Conservation (phyloP, 257 asterid genomes). For the Solanum appendiculatum region DNA sequence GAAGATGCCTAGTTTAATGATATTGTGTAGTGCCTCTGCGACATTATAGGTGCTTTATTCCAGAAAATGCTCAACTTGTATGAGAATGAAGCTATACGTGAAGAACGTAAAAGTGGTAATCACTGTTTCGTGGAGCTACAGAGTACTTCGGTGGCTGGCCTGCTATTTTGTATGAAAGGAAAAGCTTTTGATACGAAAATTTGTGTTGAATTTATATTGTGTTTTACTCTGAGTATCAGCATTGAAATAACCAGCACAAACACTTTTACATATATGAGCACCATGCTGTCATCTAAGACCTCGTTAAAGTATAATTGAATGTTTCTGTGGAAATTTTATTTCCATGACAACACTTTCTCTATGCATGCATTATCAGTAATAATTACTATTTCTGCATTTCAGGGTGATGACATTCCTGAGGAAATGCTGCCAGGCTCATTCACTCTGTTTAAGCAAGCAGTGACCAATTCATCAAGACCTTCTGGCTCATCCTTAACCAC, state of each 20-base stretch:
- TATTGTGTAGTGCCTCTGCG: neutral
- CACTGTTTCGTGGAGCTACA: neutral
- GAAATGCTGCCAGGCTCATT: conserved; percentile 61
- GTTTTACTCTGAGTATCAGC: neutral
- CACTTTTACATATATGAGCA: neutral
- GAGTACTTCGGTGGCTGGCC: neutral
- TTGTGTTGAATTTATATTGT: neutral
- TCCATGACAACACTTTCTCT: neutral
- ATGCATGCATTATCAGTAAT: neutral
- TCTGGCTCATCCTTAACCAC: neutral
- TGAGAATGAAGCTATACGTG: neutral
- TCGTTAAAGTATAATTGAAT: neutral
- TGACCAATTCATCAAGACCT: neutral
- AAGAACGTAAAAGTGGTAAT: neutral
- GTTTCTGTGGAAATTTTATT: neutral
- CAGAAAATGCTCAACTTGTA: neutral
- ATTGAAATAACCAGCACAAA: neutral
- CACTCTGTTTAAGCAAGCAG: conserved; percentile 14
- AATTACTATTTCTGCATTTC: conserved; percentile 2
- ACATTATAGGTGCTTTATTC: neutral
- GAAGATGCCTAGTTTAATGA: too few species aligned
- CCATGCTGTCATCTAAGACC: neutral
- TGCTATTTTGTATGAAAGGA: neutral
- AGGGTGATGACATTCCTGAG: conserved; percentile 86
- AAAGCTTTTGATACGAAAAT: too few species aligned